Percentiles rank a stretch among this genome's conserved stretches.
Evolutionary conservation across 1,284 basidiomycete genomes (phyloP).

Genomic region (Cerrena zonata): DNA sequence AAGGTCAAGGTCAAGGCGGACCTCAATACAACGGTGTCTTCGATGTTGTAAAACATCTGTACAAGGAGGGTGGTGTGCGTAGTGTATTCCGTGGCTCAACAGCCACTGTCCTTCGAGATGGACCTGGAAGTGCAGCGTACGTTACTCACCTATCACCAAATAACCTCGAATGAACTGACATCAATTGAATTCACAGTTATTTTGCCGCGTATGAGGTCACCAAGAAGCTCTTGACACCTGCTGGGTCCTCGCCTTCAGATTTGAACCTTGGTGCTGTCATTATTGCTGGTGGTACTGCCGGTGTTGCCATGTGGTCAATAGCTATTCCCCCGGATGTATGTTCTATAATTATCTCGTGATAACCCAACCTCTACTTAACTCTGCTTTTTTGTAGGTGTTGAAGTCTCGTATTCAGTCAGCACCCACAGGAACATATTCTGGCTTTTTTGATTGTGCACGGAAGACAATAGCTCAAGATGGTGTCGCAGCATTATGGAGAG

Average conservation of each 20-base stretch:
- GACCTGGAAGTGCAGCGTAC: conserved; percentile 92
- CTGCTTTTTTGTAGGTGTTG: conserved; percentile 60
- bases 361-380: conserved; percentile 6
- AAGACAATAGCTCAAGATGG: conserved; percentile 94
- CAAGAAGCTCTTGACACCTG: conserved; percentile 81
- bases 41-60: conserved; percentile 88
- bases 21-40: conserved; percentile 85
- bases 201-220: conserved; percentile 96
- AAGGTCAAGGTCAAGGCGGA: conserved; percentile 87
- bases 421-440: conserved; percentile 90
- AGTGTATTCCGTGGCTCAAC: conserved; percentile 91
- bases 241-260: conserved; percentile 69
- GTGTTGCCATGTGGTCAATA: conserved; percentile 95
- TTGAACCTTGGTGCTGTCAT: conserved; percentile 87
- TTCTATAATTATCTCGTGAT: conserved; percentile 10
- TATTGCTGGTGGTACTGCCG: conserved; percentile 89
- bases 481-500: conserved; percentile 87
- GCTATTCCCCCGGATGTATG: conserved; percentile 91
- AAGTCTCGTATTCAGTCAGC: conserved; percentile 98
- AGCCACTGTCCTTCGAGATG: conserved; percentile 91
- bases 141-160: conserved; percentile 30
- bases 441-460: conserved; percentile 86
- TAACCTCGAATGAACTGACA: neutral
- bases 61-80: conserved; percentile 88
- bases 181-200: conserved; percentile 53